Conservation (phyloP, 2,329 filamentous ascomycete genomes). For the Rhynchosporium secalis region DNA sequence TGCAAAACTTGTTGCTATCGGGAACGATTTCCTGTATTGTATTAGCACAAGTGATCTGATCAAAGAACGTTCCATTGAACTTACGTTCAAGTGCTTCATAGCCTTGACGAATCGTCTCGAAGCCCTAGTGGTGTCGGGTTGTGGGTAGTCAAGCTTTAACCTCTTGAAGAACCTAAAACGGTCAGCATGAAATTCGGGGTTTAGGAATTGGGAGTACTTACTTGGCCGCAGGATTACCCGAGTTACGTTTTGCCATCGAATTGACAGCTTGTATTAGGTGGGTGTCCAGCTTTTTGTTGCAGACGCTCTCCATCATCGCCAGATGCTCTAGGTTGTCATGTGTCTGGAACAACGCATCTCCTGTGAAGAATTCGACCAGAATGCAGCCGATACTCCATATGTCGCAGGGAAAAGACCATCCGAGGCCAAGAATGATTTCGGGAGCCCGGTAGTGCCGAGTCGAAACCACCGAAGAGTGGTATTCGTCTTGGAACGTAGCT, state of each 20-base stretch:
- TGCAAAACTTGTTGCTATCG: constrained; percentile 57
- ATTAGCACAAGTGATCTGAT: constrained; percentile 23
- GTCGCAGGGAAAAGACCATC: constrained; percentile 71
- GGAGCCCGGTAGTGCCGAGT: constrained; percentile 70
- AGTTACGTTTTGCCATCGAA: constrained; percentile 56
- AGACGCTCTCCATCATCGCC: constrained; percentile 74
- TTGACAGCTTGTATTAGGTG: constrained; percentile 59
- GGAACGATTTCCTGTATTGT: constrained; percentile 63
- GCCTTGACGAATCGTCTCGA: constrained; percentile 67
- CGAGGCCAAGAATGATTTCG: constrained; percentile 69
- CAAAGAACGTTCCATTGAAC: constrained; percentile 32
- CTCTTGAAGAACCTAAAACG: constrained; percentile 63
- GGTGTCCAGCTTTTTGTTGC: constrained; percentile 58
- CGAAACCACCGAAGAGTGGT: constrained; percentile 70
- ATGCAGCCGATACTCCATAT: constrained; percentile 76
- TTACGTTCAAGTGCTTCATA: constrained; percentile 67
- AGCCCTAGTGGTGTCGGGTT: constrained; percentile 61
- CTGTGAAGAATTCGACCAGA: constrained; percentile 70
- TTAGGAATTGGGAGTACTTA: constrained; percentile 44
- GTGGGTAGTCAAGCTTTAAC: constrained; percentile 64
- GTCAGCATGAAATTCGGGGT: constrained; percentile 36
- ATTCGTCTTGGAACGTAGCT: constrained; percentile 71
- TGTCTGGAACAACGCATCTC: constrained; percentile 70
- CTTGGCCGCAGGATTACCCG: constrained; percentile 64
- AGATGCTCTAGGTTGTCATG: constrained; percentile 72